Conservation (phyloP, 164 flowering plant genomes). For the Euptelea pleiosperma region DNA sequence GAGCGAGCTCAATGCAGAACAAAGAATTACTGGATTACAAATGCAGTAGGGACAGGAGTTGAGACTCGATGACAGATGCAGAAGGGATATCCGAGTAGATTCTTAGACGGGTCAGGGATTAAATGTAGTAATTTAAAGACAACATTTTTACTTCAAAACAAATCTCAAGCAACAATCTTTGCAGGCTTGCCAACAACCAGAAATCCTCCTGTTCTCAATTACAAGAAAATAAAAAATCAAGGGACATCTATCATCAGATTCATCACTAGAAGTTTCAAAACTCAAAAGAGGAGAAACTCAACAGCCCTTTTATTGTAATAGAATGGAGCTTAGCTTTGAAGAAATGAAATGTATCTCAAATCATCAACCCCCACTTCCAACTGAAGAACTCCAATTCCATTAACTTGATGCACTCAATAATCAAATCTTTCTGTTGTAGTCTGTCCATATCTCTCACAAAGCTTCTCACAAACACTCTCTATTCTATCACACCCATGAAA, state of each 20-base stretch:
- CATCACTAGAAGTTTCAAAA: not conserved
- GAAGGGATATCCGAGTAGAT: no score
- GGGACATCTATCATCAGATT: not conserved
- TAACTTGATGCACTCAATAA: not conserved
- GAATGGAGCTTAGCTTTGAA: slow-evolving; percentile 1
- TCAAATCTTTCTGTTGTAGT: not conserved
- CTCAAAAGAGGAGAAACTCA: not conserved
- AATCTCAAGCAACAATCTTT: no score
- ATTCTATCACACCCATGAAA: slow-evolving; percentile 4
- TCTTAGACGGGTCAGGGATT: no score
- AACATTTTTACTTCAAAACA: no score
- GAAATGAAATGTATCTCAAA: slow-evolving; percentile 1
- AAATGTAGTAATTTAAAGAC: no score
- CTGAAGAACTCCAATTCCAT: not conserved
- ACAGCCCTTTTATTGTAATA: not conserved
- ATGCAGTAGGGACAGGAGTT: no score
- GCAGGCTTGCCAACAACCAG: no score
- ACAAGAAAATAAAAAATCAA: no score
- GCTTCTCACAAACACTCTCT: slow-evolving; percentile 12
- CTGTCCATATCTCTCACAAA: not conserved
- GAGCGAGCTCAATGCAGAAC: no score
- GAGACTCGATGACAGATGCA: no score
- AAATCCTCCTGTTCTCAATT: no score
- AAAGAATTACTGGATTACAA: no score
- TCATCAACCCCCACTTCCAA: not conserved